Base-by-base conservation (phyloP, 176 grass and related monocot species). In the Musa schizocarpa region DNA sequence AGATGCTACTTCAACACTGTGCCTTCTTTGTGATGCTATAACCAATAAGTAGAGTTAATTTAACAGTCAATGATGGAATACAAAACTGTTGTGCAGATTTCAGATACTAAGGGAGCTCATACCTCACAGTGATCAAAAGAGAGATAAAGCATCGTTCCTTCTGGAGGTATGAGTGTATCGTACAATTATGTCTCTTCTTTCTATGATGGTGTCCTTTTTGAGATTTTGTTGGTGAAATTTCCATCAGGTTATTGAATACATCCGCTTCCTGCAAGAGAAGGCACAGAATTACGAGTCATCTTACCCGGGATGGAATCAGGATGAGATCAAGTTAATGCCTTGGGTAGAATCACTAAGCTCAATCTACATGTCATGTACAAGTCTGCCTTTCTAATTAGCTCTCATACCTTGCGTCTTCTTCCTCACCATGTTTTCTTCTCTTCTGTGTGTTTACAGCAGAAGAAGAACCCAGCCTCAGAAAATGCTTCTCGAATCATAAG, bases 211-310 rank as follows among this genome's bases (percentile, higher is more conserved):
- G 13, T 50, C 21, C 13, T 48, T 52, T 52, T 24, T 24, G 1
- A 50, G 8, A 49, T 51, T 52, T 20, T 17, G 7, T 17, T 49
- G 16, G 24, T 23, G 13, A 67, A 21, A 48, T 50, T 11, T 22
- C 9, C 68, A 51, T 56, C 54, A 80, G 78, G 78, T 80, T 5
- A 80, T 80, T 34, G 69, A 80, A 53, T 73, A 80, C 43, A 53
- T 80, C 50, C 78, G 56, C 21, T 80, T 73, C 58, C 65, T 80
- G 20, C 78, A 80, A 80, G 78, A 73, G 57, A 80, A 64, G 50
- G 21, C 73, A n/a, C 69, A 73, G 9, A 80, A 64, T 48, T 73
- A 73, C 17, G 69, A 80, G 56, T 23, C 56, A 23, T 62, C 78
- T 20, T 53, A n/a, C 48, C 34, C 78, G 23, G 69, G n/a, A 50